Conservation (phyloP, 495 filamentous ascomycete species). For the Tuber indicum region DNA sequence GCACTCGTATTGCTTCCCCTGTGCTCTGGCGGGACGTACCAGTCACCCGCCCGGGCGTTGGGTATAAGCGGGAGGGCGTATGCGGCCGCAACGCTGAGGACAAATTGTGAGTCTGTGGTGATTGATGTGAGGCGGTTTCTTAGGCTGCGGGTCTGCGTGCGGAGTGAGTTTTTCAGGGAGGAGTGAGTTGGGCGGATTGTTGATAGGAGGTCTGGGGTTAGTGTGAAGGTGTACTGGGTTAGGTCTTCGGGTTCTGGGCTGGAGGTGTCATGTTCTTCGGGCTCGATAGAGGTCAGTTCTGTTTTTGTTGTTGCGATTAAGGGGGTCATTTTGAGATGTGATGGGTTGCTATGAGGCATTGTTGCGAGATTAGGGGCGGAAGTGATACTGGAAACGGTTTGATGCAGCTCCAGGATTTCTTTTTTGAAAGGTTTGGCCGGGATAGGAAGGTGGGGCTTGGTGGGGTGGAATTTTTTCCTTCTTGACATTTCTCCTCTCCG, state of each 20-base stretch:
- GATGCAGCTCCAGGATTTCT: neutral
- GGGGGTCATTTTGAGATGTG: neutral
- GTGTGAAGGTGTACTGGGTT: neutral
- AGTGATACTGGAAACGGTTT: neutral
- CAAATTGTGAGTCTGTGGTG: conserved; percentile 60
- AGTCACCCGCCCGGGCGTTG: conserved; percentile 90
- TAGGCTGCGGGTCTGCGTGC: conserved; percentile 61
- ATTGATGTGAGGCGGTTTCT: conserved; percentile 73
- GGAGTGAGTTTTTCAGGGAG: conserved; percentile 27
- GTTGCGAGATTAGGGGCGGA: neutral
- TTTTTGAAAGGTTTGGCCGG: neutral
- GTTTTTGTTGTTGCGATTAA: neutral
- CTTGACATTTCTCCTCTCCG: neutral
- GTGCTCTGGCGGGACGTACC: conserved; percentile 69
- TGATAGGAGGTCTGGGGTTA: neutral
- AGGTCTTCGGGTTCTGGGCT: neutral
- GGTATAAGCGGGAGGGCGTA: conserved; percentile 71
- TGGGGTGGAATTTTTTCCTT: neutral
- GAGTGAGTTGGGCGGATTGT: conserved; percentile 4
- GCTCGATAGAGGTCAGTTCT: neutral
- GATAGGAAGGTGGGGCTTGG: conserved; percentile 5
- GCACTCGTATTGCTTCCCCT: conserved; percentile 58
- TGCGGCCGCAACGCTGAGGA: conserved; percentile 50
- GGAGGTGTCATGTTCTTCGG: neutral
- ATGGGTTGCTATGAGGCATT: neutral